phyloP scores from a whole-genome alignment of 2,329 filamentous ascomycete species.

The Pseudogymnoascus sp. region DNA sequence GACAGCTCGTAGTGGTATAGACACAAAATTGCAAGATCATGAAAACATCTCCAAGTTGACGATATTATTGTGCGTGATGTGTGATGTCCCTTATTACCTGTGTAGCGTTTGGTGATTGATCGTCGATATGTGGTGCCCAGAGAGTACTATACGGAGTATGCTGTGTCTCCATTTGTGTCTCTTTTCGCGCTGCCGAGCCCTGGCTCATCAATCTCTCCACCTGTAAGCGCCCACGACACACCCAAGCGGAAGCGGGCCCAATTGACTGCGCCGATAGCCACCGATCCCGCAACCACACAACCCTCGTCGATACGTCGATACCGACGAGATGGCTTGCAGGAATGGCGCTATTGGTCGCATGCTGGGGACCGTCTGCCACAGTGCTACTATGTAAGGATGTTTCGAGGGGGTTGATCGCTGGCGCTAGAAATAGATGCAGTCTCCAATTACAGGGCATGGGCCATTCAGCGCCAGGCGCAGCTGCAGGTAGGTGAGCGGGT shows the following conservation, averaged over 20 bases:
- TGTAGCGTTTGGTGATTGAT: neutral
- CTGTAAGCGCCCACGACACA: conserved; percentile 4
- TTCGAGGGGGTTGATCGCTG: conserved; percentile 6
- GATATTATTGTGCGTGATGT: neutral
- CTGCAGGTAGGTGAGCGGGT: conserved; percentile 5
- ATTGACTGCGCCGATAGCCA: neutral
- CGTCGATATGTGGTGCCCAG: neutral
- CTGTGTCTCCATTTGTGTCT: neutral
- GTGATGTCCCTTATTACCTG: neutral
- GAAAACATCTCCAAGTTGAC: neutral
- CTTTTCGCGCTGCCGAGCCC: conserved; percentile 2
- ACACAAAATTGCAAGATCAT: conserved; percentile 5
- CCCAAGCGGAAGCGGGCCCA: conserved; percentile 1
- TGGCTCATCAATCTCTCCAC: conserved; percentile 1
- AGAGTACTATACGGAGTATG: neutral
- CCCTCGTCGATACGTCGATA: neutral
- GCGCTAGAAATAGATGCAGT: conserved; percentile 3
- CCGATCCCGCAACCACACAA: neutral
- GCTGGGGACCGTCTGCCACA: neutral
- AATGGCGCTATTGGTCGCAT: conserved; percentile 6
- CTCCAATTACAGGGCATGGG: neutral
- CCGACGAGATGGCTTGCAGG: neutral
- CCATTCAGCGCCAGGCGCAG: neutral
- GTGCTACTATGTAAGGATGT: conserved; percentile 1
- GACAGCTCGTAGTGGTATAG: neutral